Evolutionary conservation across 768 basidiomycete genomes (phyloP).

Genomic region (Holtermanniella nyarrowii): DNA sequence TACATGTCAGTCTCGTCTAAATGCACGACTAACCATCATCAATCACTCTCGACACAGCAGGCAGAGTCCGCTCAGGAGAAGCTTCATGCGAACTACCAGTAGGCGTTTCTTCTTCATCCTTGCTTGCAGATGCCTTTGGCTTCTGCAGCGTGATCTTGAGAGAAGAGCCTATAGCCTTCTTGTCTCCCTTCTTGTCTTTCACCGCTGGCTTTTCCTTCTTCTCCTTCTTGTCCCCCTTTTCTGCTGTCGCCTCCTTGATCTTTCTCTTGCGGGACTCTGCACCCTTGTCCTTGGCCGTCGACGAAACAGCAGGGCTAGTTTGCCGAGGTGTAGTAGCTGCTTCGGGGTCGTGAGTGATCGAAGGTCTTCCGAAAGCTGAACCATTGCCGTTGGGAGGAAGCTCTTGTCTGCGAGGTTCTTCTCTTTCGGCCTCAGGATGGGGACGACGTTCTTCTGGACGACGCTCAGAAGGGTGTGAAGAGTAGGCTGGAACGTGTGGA

Average conservation of each 20-base stretch:
- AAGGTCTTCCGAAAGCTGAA: constrained; percentile 10
- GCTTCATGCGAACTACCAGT: constrained; percentile 39
- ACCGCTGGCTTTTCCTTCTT: constrained; percentile 22
- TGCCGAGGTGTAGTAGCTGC: constrained; percentile 17
- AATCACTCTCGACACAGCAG: constrained; percentile 48
- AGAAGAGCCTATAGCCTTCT: constrained; percentile 6
- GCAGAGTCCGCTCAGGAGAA: constrained; percentile 44
- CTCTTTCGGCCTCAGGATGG: constrained; percentile 11
- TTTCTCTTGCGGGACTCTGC: constrained; percentile 1
- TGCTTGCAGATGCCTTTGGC: constrained; percentile 8
- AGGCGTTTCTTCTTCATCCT: constrained; percentile 3
- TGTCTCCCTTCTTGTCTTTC: constrained; percentile 22
- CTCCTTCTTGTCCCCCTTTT: constrained; percentile 24
- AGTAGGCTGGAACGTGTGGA: background rate
- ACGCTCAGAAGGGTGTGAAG: constrained; percentile 9
- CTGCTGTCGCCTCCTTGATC: constrained; percentile 6
- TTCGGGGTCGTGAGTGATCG: constrained; percentile 15
- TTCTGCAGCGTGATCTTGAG: constrained; percentile 8
- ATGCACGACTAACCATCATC: constrained; percentile 51
- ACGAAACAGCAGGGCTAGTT: constrained; percentile 24
- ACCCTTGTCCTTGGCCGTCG: constrained; percentile 12
- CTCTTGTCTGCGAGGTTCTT: constrained; percentile 12
- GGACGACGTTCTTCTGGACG: constrained; percentile 15
- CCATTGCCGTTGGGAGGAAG: constrained; percentile 5
- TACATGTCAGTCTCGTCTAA: constrained; percentile 15